A percentile compares a stretch with the other conserved stretches of the same genome.
Conservation (phyloP, 169 alveolate species). For the Plasmodium relictum region DNA sequence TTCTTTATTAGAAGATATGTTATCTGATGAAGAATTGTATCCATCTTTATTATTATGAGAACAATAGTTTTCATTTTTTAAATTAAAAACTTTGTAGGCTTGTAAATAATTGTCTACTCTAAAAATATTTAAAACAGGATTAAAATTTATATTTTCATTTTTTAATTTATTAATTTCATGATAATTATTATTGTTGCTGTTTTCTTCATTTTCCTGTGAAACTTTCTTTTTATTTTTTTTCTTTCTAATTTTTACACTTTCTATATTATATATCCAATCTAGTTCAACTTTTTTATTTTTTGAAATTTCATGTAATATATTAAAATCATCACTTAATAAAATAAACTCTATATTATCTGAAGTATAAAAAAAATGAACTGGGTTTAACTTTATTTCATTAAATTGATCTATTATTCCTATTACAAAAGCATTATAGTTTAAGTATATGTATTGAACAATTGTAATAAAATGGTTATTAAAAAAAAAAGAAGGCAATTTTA, state of each 20-base stretch:
- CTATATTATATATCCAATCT: constrained; percentile 58
- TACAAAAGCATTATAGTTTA: constrained; percentile 65
- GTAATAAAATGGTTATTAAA: constrained; percentile 59
- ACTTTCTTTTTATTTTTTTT: neutral
- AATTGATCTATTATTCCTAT: constrained; percentile 70
- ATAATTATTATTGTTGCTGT: neutral
- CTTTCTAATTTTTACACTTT: constrained; percentile 19
- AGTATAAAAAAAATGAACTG: constrained; percentile 47
- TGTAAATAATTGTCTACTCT: constrained; percentile 69
- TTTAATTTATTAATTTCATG: constrained; percentile 26
- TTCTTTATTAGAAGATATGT: no score
- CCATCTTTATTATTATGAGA: neutral
- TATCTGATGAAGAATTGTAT: neutral
- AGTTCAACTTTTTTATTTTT: constrained; percentile 26
- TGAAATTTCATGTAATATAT: constrained; percentile 38
- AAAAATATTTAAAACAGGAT: constrained; percentile 64
- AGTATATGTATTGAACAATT: constrained; percentile 63
- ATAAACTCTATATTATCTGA: constrained; percentile 19
- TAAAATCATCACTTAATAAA: constrained; percentile 44
- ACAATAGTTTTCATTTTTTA: constrained; percentile 1
- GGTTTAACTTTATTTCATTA: constrained; percentile 46
- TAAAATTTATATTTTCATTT: constrained; percentile 21
- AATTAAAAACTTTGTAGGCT: constrained; percentile 30
- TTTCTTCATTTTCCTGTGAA: neutral
- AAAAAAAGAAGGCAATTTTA: constrained; percentile 43